phyloP scores from a whole-genome alignment of 176 grass and related monocot species.

The Microstegium vimineum region DNA sequence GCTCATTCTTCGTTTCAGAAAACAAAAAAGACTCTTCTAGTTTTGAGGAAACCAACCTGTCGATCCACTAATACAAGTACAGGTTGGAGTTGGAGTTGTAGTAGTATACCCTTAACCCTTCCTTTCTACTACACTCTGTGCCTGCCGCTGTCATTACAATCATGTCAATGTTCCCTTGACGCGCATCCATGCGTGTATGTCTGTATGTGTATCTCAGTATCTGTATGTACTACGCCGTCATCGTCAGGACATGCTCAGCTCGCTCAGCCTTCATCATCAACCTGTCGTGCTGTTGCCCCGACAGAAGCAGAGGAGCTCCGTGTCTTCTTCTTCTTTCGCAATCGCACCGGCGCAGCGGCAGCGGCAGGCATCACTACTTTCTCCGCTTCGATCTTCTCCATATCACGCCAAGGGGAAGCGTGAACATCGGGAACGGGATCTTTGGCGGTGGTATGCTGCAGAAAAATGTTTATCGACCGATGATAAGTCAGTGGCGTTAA shows the following conservation, averaged over 20 bases:
- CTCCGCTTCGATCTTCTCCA: slow-evolving; percentile 55
- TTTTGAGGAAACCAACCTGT: neutral
- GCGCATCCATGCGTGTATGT: too few relatives aligned
- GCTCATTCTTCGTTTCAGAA: neutral
- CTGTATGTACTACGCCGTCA: neutral
- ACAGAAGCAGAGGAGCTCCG: neutral
- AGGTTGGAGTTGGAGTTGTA: neutral
- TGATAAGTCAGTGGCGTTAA: neutral
- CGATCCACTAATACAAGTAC: slow-evolving; percentile 2
- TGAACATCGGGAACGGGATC: slow-evolving; percentile 74
- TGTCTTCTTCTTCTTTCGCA: neutral
- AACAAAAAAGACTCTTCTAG: neutral
- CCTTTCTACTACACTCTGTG: neutral
- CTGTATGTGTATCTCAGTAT: too few relatives aligned
- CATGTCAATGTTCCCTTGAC: neutral
- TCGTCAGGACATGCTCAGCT: neutral
- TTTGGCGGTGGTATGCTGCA: slow-evolving; percentile 55
- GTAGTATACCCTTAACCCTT: neutral
- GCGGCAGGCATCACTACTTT: slow-evolving; percentile 26
- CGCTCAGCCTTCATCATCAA: neutral
- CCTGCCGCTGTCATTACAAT: neutral
- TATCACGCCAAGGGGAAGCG: slow-evolving; percentile 48
- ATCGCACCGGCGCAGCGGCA: neutral
- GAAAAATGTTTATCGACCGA: neutral
- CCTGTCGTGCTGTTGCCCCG: neutral